phyloP scores from a whole-genome alignment of 2,329 filamentous ascomycete genomes.

The Fusarium cyanostomum region DNA sequence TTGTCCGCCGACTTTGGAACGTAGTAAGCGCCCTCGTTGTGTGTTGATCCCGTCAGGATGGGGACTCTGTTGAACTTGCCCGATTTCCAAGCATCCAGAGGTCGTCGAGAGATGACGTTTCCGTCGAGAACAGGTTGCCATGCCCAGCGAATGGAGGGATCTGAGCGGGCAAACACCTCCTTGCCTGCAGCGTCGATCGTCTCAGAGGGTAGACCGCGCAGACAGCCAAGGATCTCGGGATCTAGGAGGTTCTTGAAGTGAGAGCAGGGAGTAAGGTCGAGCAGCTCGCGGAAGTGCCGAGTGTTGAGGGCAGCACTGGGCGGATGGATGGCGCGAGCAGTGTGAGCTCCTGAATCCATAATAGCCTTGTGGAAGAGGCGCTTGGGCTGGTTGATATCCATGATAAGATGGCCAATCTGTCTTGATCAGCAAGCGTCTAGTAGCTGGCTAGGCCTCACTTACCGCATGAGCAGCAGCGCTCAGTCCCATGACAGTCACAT shows the following conservation, averaged over 20 bases:
- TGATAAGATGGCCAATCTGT: slow-evolving; percentile 46
- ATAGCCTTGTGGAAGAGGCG: slow-evolving; percentile 47
- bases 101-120: slow-evolving; percentile 44
- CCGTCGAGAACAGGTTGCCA: slow-evolving; percentile 47
- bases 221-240: slow-evolving; percentile 38
- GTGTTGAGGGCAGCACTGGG: slow-evolving; percentile 41
- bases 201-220: slow-evolving; percentile 39
- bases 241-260: slow-evolving; percentile 40
- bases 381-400: slow-evolving; percentile 47
- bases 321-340: slow-evolving; percentile 43
- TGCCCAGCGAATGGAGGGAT: slow-evolving; percentile 46
- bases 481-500: slow-evolving; percentile 59
- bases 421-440: neutral
- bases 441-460: neutral
- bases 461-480: slow-evolving; percentile 49
- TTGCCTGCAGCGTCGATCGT: slow-evolving; percentile 42
- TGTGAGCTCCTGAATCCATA: slow-evolving; percentile 47
- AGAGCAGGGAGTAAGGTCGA: slow-evolving; percentile 43
- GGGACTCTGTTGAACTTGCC: slow-evolving; percentile 46
- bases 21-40: slow-evolving; percentile 46
- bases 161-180: slow-evolving; percentile 41
- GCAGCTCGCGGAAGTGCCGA: slow-evolving; percentile 44
- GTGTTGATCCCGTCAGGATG: slow-evolving; percentile 43
- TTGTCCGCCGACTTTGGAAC: slow-evolving; percentile 33
- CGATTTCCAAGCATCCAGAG: slow-evolving; percentile 46